phyloP scores from a whole-genome alignment of 2,329 filamentous ascomycete genomes.

The Hypoxylon sp. region DNA sequence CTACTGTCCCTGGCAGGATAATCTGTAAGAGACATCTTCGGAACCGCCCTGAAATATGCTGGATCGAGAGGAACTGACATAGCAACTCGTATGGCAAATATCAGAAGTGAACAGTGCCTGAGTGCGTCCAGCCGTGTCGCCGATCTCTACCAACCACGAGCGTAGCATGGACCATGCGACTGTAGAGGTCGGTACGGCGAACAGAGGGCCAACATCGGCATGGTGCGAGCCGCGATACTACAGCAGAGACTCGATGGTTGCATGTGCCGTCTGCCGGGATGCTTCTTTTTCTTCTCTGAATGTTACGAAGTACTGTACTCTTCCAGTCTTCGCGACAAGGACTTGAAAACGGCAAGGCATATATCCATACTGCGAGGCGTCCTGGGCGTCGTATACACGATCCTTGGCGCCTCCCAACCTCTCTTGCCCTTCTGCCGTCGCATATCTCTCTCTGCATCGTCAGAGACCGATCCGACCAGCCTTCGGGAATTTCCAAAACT shows the following conservation, averaged over 20 bases:
- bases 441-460: slow-evolving; percentile 7
- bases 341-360: slow-evolving; percentile 5
- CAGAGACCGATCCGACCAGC: background rate
- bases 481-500: slow-evolving; percentile 18
- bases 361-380: slow-evolving; percentile 18
- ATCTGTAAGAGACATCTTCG: too few relatives aligned
- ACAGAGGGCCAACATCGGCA: slow-evolving; percentile 10
- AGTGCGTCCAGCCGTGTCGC: slow-evolving; percentile 17
- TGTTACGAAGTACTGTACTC: too few relatives aligned
- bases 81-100: too few relatives aligned
- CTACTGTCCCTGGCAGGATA: too few relatives aligned
- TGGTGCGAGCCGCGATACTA: slow-evolving; percentile 13
- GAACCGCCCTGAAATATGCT: too few relatives aligned
- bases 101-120: slow-evolving; percentile 16
- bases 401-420: slow-evolving; percentile 14
- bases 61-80: too few relatives aligned
- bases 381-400: slow-evolving; percentile 16
- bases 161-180: slow-evolving; percentile 20
- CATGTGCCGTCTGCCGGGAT: slow-evolving; percentile 15
- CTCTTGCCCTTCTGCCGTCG: slow-evolving; percentile 1
- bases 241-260: slow-evolving; percentile 8
- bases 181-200: slow-evolving; percentile 18
- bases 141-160: too few relatives aligned
- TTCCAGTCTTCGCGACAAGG: slow-evolving; percentile 15
- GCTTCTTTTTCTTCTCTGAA: too few relatives aligned